These are phyloP conservation scores for Rhodotorula sp. DNA, from an alignment of 1,284 basidiomycete genomes.

Conservation along the genomic window DNA sequence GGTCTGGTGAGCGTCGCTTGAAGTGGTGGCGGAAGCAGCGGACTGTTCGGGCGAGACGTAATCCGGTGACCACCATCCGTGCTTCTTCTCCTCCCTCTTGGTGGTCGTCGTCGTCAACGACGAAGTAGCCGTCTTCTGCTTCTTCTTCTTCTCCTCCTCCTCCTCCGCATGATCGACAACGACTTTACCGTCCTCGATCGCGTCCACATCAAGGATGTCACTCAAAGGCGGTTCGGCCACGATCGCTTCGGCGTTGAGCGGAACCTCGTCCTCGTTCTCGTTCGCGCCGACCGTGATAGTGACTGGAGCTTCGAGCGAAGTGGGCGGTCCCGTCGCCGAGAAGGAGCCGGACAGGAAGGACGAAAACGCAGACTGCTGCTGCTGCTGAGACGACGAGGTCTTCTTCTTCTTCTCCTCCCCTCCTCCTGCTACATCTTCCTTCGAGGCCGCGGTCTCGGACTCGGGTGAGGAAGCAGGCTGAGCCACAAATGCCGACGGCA, in stretches of 20 bases:
- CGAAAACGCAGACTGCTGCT: slow-evolving; percentile 1
- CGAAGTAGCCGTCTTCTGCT: neutral
- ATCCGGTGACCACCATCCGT: slow-evolving; percentile 12
- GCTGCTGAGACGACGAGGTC: neutral
- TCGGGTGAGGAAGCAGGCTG: too few species aligned
- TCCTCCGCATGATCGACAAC: neutral
- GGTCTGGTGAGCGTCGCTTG: neutral
- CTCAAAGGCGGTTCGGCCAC: slow-evolving; percentile 11
- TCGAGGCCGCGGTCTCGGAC: too few species aligned
- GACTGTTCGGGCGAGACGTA: neutral
- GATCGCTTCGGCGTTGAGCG: slow-evolving; percentile 25
- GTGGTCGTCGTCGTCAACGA: slow-evolving; percentile 14
- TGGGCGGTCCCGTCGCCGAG: slow-evolving; percentile 9
- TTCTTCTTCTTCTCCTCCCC: neutral
- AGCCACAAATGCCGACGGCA: slow-evolving; percentile 7
- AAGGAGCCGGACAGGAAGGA: slow-evolving; percentile 24
- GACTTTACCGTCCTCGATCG: slow-evolving; percentile 16
- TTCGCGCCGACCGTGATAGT: slow-evolving; percentile 6
- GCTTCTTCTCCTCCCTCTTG: slow-evolving; percentile 8
- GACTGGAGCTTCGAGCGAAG: slow-evolving; percentile 2
- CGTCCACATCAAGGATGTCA: slow-evolving; percentile 28
- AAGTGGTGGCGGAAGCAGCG: neutral
- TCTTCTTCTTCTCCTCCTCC: neutral
- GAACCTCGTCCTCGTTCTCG: slow-evolving; percentile 11
- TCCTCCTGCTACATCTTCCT: too few species aligned